Conservation (phyloP, 305 asterid genomes). For the Fraxinus platypoda region DNA sequence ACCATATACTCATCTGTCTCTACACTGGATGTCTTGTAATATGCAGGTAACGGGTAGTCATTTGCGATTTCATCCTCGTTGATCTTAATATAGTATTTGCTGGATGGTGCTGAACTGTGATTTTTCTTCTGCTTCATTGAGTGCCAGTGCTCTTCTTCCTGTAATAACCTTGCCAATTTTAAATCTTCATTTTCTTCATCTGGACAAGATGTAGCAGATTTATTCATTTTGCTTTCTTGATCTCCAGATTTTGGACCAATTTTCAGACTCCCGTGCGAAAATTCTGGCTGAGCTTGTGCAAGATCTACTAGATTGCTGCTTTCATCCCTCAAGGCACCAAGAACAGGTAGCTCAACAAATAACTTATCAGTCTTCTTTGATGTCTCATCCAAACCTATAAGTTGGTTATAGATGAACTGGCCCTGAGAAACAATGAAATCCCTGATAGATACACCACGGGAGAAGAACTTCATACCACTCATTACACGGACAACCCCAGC, state of each 20-base stretch:
- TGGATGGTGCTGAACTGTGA: constrained; percentile 49
- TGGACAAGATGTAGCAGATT: constrained; percentile 34
- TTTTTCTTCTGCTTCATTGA: constrained; percentile 74
- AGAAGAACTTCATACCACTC: constrained; percentile 71
- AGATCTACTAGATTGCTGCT: constrained; percentile 34
- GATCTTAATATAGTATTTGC: constrained; percentile 81
- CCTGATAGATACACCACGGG: constrained; percentile 61
- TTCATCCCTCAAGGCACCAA: constrained; percentile 69
- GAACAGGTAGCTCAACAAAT: constrained; percentile 62
- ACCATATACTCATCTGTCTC: constrained; percentile 89
- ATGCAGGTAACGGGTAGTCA: constrained; percentile 96
- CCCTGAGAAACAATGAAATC: constrained; percentile 88
- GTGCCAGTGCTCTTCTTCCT: constrained; percentile 83
- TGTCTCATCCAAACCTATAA: constrained; percentile 81
- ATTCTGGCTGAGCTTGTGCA: constrained; percentile 38
- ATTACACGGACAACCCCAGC: constrained; percentile 83
- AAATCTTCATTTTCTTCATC: constrained; percentile 65
- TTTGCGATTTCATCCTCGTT: constrained; percentile 96
- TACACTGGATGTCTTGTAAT: constrained; percentile 63
- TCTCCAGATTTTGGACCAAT: constrained; percentile 50
- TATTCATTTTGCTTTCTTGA: constrained; percentile 29
- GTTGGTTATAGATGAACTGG: constrained; percentile 77
- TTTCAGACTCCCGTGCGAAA: constrained; percentile 43
- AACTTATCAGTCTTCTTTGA: constrained; percentile 53
- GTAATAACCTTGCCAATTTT: constrained; percentile 75